These are phyloP conservation scores for Trapa incisa DNA, from an alignment of 345 rosid species.

Conservation along the genomic window DNA sequence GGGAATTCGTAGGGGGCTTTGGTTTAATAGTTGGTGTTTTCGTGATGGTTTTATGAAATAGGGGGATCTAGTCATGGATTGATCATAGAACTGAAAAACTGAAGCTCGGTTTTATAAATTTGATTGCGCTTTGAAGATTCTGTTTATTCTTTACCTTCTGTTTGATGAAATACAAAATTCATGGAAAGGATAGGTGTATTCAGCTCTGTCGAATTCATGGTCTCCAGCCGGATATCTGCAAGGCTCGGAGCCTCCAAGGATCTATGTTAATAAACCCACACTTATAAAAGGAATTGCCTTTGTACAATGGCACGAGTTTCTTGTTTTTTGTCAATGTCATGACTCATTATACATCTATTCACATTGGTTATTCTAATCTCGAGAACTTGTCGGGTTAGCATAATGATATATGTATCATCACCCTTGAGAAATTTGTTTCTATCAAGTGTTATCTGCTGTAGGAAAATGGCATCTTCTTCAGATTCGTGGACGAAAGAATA, in stretches of 20 bases:
- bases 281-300: neutral
- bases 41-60: neutral
- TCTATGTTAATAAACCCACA: neutral
- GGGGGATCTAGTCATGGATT: neutral
- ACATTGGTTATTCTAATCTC: neutral
- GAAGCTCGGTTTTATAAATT: neutral
- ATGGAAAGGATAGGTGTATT: neutral
- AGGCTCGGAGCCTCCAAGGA: neutral
- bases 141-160: neutral
- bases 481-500: conserved; percentile 83
- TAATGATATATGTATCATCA: neutral
- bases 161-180: neutral
- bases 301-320: neutral
- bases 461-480: conserved; percentile 56
- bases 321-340: neutral
- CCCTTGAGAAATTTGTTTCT: neutral
- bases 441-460: conserved; percentile 3
- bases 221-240: neutral
- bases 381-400: neutral
- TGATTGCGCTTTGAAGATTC: neutral
- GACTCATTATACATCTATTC: neutral
- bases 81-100: neutral
- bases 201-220: neutral
- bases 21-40: neutral
- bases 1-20: neutral